Base-by-base conservation (phyloP, 108 stramenopile genomes). In the Nannochloropsis gaditana region DNA sequence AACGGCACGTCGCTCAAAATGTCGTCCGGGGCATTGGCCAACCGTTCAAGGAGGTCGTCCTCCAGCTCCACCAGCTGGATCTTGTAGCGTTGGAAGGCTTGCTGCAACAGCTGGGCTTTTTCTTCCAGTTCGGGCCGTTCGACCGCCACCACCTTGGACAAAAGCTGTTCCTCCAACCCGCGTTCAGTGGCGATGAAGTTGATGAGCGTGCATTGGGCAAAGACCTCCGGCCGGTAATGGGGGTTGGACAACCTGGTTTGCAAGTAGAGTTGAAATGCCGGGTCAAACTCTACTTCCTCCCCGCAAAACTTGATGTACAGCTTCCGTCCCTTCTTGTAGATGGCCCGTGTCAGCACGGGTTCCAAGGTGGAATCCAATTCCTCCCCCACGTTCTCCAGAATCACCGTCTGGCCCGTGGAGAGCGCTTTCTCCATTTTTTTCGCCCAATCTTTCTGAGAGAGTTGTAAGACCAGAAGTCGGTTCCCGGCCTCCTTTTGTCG, bases 171-270 rank as follows among this genome's bases (percentile, higher is more conserved):
- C 89, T 96, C 94, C 9, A 96, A 82, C 9, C 95, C 95, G 45
- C 87, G 87, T 87, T 96, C 95, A 5, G 95, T 96, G 45, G 95
- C 95, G 86, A 96, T 95, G 85, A 96, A 96, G 86, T 96, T 96
- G 84, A 96, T 94, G 44, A 96, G 82, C 2, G 95, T 95, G 83
- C 95, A 96, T 89, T 96, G 95, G 1, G 95, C 95, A 3, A 94
- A 93, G 42, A 95, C 93, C 87, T 96, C 95, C n/a, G 95, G 95
- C 85, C 94, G 94, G 90, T 95, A 96, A 84, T 96, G 95, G 11
- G 95, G 95, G 88, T 96, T 96, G 85, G 92, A 93, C 45, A 95
- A 83, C 86, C 94, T 95, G 11, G 95, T 96, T 89, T 95, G 95
- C 87, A 96, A 85, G 90, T 95, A 96, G 5, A 96, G 90, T 84